These are phyloP conservation scores for Verticillium nubilum DNA, from an alignment of 2,329 filamentous ascomycete species.

Conservation along the genomic window DNA sequence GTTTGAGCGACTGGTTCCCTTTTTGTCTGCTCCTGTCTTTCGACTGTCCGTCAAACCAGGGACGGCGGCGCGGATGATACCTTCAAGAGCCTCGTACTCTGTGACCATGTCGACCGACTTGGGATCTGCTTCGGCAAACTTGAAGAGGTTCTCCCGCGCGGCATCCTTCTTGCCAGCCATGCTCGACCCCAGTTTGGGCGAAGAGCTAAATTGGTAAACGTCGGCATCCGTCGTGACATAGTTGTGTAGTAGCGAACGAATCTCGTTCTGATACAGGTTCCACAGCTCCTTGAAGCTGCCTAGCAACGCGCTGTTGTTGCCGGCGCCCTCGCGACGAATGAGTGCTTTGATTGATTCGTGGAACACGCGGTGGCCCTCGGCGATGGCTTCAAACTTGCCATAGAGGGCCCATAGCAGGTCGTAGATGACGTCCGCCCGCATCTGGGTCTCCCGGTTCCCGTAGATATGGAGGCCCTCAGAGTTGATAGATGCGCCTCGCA, in stretches of 20 bases:
- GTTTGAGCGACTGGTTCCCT: slow-evolving; percentile 24
- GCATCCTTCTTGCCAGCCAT: slow-evolving; percentile 40
- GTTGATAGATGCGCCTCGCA: slow-evolving; percentile 51
- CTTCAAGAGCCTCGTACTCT: slow-evolving; percentile 84
- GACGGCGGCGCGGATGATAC: slow-evolving; percentile 85
- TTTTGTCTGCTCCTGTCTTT: slow-evolving; percentile 43
- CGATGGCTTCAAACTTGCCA: slow-evolving; percentile 95
- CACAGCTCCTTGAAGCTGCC: slow-evolving; percentile 94
- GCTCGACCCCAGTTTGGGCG: slow-evolving; percentile 42
- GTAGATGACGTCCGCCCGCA: slow-evolving; percentile 79
- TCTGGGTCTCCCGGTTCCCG: slow-evolving; percentile 64
- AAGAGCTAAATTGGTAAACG: slow-evolving; percentile 56
- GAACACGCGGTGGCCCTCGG: slow-evolving; percentile 88
- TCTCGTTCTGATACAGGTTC: slow-evolving; percentile 98
- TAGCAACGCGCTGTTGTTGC: slow-evolving; percentile 62
- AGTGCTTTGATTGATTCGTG: slow-evolving; percentile 89
- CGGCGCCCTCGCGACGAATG: slow-evolving; percentile 69
- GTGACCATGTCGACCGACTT: slow-evolving; percentile 73
- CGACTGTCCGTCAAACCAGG: slow-evolving; percentile 81
- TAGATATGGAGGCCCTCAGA: slow-evolving; percentile 56
- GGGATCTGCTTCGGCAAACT: slow-evolving; percentile 75
- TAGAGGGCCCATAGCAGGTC: slow-evolving; percentile 90
- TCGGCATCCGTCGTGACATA: slow-evolving; percentile 92
- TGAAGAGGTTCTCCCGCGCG: slow-evolving; percentile 68
- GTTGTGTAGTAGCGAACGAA: slow-evolving; percentile 87